Base-by-base conservation (phyloP, 192 early-diverging fungal species). In the Phlyctochytrium planicorne region DNA sequence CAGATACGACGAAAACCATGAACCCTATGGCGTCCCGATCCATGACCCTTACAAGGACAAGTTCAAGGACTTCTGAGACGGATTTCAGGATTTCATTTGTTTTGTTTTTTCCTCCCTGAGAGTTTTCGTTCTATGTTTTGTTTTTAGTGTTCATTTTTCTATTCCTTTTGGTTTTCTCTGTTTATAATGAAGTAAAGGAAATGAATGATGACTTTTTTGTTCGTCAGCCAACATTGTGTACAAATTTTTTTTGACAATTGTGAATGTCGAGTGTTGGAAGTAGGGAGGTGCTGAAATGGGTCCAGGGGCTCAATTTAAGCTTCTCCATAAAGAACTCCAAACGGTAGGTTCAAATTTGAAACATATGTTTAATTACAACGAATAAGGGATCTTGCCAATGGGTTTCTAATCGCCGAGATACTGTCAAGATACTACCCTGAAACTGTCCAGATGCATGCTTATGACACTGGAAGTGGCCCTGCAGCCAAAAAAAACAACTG, bases 1-100 rank as follows among this genome's bases (percentile, higher is more conserved):
- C 73, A 76, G 82, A 66, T 97, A 98, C 75, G 90, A 91, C 1
- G 96, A 98, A 71, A 88, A 94, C 62, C 76, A 83, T 24, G 94
- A 96, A 71, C 85, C 84, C 25, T 97, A 98, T 75, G 96, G 95
- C 31, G 76, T 79, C 31, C 74, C 70, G 37, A 78, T 82, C 6
- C 80, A 82, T 47, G 91, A 94, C 63, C 82, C 87, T 50, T 88
- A 90, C 72, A 76, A 82, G 37, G 87, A 92, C 52, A 78, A 84
- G 68, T 94, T 94, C 67, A 79, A 80, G 52, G 90, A 87, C 33
- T 93, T 93, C 25, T 47, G 20, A 47, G 40, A 20, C 6, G 40
- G 40, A 20, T 20, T 20, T 6, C 40, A 47, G 40, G 6, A 47
- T 14, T 47, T 20, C 40, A 14, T 47, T 47, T 47, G 6, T 47